Evolutionary conservation across 1,139 yeast genomes (phyloP).

Genomic region (Candida buenavistaensis): DNA sequence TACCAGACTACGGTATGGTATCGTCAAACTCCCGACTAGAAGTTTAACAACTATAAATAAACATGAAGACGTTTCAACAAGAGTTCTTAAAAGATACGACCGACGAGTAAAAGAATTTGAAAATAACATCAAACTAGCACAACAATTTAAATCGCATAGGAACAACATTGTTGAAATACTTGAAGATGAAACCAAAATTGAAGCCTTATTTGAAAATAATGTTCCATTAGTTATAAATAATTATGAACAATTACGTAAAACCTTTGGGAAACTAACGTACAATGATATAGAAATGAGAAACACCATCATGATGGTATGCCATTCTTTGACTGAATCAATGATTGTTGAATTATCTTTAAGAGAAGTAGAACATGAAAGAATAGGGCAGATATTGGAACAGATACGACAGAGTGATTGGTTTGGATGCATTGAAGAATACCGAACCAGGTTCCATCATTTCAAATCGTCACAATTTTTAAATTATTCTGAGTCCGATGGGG

Average conservation of each 20-base stretch:
- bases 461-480: constrained; percentile 36
- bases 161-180: constrained; percentile 20
- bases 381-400: constrained; percentile 14
- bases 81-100: constrained; percentile 7
- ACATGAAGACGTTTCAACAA: not conserved
- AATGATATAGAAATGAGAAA: constrained; percentile 20
- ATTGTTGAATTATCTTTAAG: constrained; percentile 25
- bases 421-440: constrained; percentile 17
- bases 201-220: constrained; percentile 15
- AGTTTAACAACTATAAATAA: no score
- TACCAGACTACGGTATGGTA: no score
- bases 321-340: constrained; percentile 20
- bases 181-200: constrained; percentile 15
- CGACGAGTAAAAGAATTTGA: constrained; percentile 12
- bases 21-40: no score
- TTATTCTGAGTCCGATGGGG: constrained; percentile 23
- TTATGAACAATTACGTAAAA: constrained; percentile 9
- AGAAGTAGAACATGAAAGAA: constrained; percentile 12
- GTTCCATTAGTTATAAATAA: constrained; percentile 1
- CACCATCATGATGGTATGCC: constrained; percentile 19
- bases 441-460: constrained; percentile 17
- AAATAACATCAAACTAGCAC: constrained; percentile 12
- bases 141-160: constrained; percentile 19
- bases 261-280: constrained; percentile 14
- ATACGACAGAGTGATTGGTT: constrained; percentile 19